Conservation (phyloP, 1,284 basidiomycete species). For the Malassezia brasiliensis region DNA sequence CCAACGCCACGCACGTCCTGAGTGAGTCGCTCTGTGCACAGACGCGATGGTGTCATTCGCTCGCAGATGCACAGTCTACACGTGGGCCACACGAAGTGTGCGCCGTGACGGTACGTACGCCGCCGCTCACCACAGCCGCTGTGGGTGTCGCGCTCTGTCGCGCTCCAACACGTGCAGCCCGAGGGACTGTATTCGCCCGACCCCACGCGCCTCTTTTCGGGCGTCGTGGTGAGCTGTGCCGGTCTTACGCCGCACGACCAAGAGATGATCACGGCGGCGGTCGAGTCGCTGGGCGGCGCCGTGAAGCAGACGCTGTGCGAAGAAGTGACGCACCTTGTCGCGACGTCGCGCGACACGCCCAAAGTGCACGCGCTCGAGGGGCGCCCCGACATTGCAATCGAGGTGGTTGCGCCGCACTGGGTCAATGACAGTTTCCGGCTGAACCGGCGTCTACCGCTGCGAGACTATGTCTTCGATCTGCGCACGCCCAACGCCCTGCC, state of each 20-base stretch:
- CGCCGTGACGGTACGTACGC: conserved; percentile 13
- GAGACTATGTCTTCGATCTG: conserved; percentile 60
- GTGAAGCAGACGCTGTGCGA: conserved; percentile 64
- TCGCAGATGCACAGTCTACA: neutral
- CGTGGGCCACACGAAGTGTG: neutral
- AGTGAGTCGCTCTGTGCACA: conserved; percentile 7
- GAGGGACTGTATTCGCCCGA: conserved; percentile 62
- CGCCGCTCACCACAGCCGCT: conserved; percentile 17
- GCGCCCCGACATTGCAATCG: conserved; percentile 55
- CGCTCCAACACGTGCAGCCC: conserved; percentile 24
- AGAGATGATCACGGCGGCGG: conserved; percentile 63
- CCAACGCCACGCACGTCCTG: conserved; percentile 9
- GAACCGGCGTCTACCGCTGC: conserved; percentile 55
- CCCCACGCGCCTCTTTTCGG: conserved; percentile 68
- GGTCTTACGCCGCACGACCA: conserved; percentile 59
- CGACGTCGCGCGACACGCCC: conserved; percentile 35
- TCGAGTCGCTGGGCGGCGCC: conserved; percentile 69
- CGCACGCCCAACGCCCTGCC: conserved; percentile 47
- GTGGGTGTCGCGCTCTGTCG: conserved; percentile 29
- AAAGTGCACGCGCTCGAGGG: conserved; percentile 49
- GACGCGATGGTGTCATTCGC: neutral
- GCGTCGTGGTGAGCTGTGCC: conserved; percentile 56
- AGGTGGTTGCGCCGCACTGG: conserved; percentile 67
- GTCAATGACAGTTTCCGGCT: conserved; percentile 67
- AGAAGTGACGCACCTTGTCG: conserved; percentile 77